Evolutionary conservation across 1,139 yeast genomes (phyloP), one percentile per base, ranked within the genome.

Genomic region (Nematodospora anomalae): DNA sequence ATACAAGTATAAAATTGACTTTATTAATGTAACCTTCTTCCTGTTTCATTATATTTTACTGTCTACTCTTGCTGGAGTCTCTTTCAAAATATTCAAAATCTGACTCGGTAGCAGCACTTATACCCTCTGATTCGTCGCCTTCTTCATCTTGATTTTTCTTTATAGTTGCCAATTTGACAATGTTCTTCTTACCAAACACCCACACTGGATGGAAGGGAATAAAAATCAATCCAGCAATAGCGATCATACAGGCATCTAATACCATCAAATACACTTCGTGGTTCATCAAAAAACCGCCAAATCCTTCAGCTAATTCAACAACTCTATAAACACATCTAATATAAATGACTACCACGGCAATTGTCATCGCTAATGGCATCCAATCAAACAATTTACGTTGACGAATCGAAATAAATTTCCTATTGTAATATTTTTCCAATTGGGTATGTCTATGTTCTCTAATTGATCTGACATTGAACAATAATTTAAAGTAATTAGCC

Each of bases 261-360:
- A 80, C 76, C 71, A 90, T 73, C 48, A 90, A 74, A 58, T 74
- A 88, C 24, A 73, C 72, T 60, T 92, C 97, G 50, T 80, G 81
- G 1, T 65, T 60, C 40, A 87, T 81, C 46, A 89, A 66, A 44
- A 68, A 74, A 0, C 96, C 95, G 4, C 51, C 36, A 79, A 89
- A 89, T 11, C 97, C 96, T 51, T 82, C 77, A 3, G 83, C 67
- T 42, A 89, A 71, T 58, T 90, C 97, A 14, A 80, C 76, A 37
- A 88, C 80, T 61, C 97, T 76, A 60, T 87, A 90, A 26, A 84
- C 67, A 57, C 94, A 85, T 59, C 97, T 78, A 36, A 79, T 71
- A 50, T 76, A 84, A 28, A 88, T 71, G 9, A 76, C 73, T 7
- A 81, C 21, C 2, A 83, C 81, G 1, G 85, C 70, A 7, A 64